A percentile compares a stretch with the other conserved stretches of the same genome.
Conservation (phyloP, 371 early-diverging fungal genomes). For the Rhizopus microsporus region DNA sequence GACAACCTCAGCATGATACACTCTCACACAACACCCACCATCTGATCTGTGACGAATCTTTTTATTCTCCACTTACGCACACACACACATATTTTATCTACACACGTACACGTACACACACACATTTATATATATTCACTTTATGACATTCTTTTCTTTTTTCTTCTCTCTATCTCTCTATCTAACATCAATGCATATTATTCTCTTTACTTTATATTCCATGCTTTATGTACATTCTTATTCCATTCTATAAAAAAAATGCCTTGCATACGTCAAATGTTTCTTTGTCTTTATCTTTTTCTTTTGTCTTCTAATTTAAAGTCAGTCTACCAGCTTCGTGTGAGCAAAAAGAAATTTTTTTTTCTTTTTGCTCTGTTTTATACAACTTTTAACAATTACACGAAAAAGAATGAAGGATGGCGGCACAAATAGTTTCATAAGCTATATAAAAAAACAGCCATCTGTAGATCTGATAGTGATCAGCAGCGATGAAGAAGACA, state of each 20-base stretch:
- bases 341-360: background rate
- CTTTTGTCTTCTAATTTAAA: background rate
- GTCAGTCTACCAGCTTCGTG: background rate
- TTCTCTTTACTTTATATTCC: background rate
- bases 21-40: background rate
- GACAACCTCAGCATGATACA: background rate
- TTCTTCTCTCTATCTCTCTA: background rate
- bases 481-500: conserved; percentile 30
- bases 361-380: background rate
- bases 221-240: background rate
- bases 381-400: background rate
- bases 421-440: background rate
- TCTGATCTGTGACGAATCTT: background rate
- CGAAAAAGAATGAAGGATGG: background rate
- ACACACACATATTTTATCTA: background rate
- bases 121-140: background rate
- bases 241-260: conserved; percentile 1
- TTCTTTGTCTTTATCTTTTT: background rate
- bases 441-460: background rate
- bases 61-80: background rate
- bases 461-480: conserved; percentile 15
- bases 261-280: background rate
- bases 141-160: background rate
- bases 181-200: conserved; percentile 3
- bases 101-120: background rate